Evolutionary conservation across 2,329 filamentous ascomycete genomes (phyloP), one percentile per base, ranked within the genome.

Genomic region (Madurella mycetomatis): DNA sequence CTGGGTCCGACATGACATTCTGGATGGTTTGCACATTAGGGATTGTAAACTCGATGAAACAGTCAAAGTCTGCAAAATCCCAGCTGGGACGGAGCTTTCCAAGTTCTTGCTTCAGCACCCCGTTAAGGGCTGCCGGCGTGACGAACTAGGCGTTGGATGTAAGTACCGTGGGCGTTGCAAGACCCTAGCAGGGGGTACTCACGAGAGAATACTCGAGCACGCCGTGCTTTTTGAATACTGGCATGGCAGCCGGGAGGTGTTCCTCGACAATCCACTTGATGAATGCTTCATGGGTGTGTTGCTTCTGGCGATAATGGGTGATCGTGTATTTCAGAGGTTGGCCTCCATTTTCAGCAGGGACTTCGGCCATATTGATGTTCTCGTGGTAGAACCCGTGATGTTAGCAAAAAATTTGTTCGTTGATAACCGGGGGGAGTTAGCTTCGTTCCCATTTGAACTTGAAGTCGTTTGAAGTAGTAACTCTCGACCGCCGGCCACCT

Each of bases 11-110:
- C 32, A 49, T 39, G 37, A 49, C 47, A n/a, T 49, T 41, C n/a
- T 49, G 41, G 47, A 49, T 41, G 47, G 47, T 49, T 18, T 49
- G 32, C 15, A 25, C 5, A n/a, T 30, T n/a, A 16, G 47, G 47
- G 13, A 49, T 39, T 32, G 34, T 49, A 13, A 19, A 49, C 34
- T 49, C 47, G 32, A 49, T 17, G 47, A 49, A 40, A 31, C 47
- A 49, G n/a, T 49, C 47, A 12, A 49, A 49, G 34, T 49, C 47
- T 8, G 47, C 47, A 25, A 49, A 40, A 17, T 49, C 47, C 47
- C 32, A 49, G 8, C 4, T 19, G 9, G 47, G 47, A 15, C 47
- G 47, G 37, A 49, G 8, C 17, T 49, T 49, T 40, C 32, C 34
- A 5, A 49, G 9, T 41, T 49, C 47, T 19, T 49, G 31, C 34